Evolutionary conservation across 257 asterid species (phyloP).

Genomic region (Solanum chaucha): DNA sequence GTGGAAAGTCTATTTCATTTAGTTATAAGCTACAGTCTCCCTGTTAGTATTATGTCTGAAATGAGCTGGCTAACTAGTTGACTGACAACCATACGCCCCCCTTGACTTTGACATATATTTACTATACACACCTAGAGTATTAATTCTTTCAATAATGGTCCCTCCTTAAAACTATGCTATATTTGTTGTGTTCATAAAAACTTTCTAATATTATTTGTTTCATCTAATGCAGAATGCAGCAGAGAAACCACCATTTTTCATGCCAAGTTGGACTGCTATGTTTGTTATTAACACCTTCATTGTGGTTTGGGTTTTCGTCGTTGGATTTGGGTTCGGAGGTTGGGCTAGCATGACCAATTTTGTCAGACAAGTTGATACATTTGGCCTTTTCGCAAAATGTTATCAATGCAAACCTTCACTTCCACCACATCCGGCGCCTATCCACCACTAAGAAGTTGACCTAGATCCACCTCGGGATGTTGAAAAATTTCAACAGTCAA

Average conservation of each 20-base stretch:
- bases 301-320: constrained; percentile 58
- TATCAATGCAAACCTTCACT: constrained; percentile 73
- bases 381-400: constrained; percentile 94
- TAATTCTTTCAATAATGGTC: background rate
- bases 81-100: background rate
- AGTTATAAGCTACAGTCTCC: constrained; percentile 41
- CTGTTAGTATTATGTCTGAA: constrained; percentile 30
- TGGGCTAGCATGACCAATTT: constrained; percentile 95
- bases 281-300: constrained; percentile 53
- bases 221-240: constrained; percentile 64
- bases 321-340: constrained; percentile 97
- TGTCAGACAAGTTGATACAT: constrained; percentile 63
- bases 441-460: constrained; percentile 26
- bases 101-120: background rate
- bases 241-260: constrained; percentile 79
- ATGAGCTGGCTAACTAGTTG: constrained; percentile 40
- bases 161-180: background rate
- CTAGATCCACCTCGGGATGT: background rate
- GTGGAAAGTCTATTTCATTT: constrained; percentile 68
- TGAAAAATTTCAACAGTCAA: background rate
- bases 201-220: background rate
- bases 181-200: background rate
- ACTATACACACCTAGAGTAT: background rate
- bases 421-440: constrained; percentile 16
- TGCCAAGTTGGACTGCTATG: constrained; percentile 89